A percentile compares a stretch with the other conserved stretches of the same genome.
Conservation (phyloP, 345 rosid species). For the Aurinia saxatilis region DNA sequence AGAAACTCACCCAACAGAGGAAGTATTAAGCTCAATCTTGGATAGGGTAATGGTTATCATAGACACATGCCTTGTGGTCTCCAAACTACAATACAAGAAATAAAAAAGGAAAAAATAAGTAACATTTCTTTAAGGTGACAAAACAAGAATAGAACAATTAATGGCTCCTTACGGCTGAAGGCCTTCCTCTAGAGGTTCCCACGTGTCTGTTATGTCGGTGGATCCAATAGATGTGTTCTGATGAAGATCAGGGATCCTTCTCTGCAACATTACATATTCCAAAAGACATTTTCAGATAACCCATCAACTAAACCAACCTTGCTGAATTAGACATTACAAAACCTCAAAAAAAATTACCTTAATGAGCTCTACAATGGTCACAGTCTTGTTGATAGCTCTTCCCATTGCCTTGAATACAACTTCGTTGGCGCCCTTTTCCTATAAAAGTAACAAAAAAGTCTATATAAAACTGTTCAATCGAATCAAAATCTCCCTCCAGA, state of each 20-base stretch:
- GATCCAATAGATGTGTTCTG: conserved; percentile 73
- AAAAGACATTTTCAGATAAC: neutral
- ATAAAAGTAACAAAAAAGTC: neutral
- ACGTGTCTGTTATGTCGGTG: conserved; percentile 71
- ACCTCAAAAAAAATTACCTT: conserved; percentile 32
- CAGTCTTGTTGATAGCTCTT: conserved; percentile 75
- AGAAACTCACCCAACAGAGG: conserved; percentile 71
- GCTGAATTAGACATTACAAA: neutral
- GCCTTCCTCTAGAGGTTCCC: conserved; percentile 89
- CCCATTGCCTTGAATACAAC: conserved; percentile 75
- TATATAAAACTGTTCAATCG: neutral
- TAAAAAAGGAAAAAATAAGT: neutral
- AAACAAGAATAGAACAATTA: neutral
- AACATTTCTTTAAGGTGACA: neutral
- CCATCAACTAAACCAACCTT: neutral
- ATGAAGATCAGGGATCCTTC: conserved; percentile 81
- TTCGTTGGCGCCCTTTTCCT: conserved; percentile 62
- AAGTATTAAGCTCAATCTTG: conserved; percentile 54
- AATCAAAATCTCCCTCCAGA: conserved; percentile 1
- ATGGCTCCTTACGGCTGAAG: conserved; percentile 51
- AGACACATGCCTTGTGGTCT: conserved; percentile 97
- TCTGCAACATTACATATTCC: conserved; percentile 33
- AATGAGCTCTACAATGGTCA: conserved; percentile 57
- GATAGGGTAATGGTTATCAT: conserved; percentile 91
- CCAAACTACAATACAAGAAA: conserved; percentile 48